phyloP scores from a whole-genome alignment of 805 yeast species.

The Blastobotrys mokoenaii region DNA sequence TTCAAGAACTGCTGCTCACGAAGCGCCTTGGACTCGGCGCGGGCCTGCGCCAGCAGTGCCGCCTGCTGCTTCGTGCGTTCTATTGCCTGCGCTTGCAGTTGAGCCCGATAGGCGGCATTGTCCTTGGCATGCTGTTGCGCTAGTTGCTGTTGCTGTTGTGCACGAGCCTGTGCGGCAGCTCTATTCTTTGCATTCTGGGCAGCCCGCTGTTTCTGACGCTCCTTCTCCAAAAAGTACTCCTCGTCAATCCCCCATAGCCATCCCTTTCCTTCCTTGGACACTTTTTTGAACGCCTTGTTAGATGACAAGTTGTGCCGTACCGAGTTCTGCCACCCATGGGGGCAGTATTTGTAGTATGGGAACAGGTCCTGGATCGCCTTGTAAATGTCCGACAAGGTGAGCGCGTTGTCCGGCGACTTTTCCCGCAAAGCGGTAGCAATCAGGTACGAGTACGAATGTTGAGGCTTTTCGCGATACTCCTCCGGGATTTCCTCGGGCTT shows the following conservation, averaged over 20 bases:
- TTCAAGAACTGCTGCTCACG: no score
- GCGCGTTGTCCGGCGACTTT: slow-evolving; percentile 58
- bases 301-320: slow-evolving; percentile 84
- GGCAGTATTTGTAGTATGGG: slow-evolving; percentile 89
- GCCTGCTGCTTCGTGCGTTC: slow-evolving; percentile 2
- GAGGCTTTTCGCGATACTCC: slow-evolving; percentile 78
- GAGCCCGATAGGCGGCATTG: slow-evolving; percentile 19
- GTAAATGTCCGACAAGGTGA: slow-evolving; percentile 78
- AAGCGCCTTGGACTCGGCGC: no score
- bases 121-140: slow-evolving; percentile 18
- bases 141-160: slow-evolving; percentile 6
- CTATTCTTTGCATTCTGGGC: slow-evolving; percentile 19
- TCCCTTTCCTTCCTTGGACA: slow-evolving; percentile 82
- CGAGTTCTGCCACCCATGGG: slow-evolving; percentile 96
- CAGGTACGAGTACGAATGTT: slow-evolving; percentile 68
- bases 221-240: slow-evolving; percentile 73
- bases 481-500: slow-evolving; percentile 81
- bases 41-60: no score
- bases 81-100: slow-evolving; percentile 20
- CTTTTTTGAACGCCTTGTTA: slow-evolving; percentile 76
- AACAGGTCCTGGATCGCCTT: slow-evolving; percentile 78
- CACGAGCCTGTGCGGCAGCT: slow-evolving; percentile 2
- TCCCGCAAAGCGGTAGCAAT: slow-evolving; percentile 72
- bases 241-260: slow-evolving; percentile 95
- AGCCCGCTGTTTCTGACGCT: slow-evolving; percentile 53